Conservation (phyloP, 164 flowering plant species). For the Cinnamomum micranthum region DNA sequence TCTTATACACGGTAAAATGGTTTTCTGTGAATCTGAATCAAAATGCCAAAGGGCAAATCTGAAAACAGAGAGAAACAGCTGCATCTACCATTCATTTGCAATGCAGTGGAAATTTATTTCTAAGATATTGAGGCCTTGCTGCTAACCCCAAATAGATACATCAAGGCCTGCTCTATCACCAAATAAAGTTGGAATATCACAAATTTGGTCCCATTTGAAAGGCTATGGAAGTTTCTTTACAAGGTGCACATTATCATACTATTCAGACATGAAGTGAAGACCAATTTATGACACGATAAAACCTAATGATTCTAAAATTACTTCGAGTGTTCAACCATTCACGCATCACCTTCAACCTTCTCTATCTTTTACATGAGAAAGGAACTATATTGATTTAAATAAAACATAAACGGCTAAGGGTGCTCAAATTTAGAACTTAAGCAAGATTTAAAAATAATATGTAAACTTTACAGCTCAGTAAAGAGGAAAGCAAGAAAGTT, state of each 20-base stretch:
- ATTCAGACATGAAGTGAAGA: neutral
- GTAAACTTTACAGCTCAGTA: neutral
- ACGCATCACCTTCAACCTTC: too few relatives aligned
- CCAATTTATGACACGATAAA: neutral
- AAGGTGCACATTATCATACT: neutral
- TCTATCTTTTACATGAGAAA: too few relatives aligned
- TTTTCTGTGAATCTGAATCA: too few relatives aligned
- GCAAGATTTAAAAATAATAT: too few relatives aligned
- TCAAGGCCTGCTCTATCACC: neutral
- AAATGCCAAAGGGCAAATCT: too few relatives aligned
- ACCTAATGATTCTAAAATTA: too few relatives aligned
- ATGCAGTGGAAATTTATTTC: neutral
- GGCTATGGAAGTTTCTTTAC: neutral
- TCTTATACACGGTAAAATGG: too few relatives aligned
- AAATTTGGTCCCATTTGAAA: neutral
- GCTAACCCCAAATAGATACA: too few relatives aligned
- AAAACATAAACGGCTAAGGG: too few relatives aligned
- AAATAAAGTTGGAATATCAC: neutral
- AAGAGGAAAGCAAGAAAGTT: neutral
- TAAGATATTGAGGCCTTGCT: neutral
- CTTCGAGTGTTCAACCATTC: neutral
- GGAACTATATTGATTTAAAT: too few relatives aligned
- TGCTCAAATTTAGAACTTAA: too few relatives aligned
- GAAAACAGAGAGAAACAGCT: too few relatives aligned
- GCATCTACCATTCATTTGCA: neutral